Evolutionary conservation across 768 basidiomycete genomes (phyloP).

Genomic region (Dentipellis fragilis): DNA sequence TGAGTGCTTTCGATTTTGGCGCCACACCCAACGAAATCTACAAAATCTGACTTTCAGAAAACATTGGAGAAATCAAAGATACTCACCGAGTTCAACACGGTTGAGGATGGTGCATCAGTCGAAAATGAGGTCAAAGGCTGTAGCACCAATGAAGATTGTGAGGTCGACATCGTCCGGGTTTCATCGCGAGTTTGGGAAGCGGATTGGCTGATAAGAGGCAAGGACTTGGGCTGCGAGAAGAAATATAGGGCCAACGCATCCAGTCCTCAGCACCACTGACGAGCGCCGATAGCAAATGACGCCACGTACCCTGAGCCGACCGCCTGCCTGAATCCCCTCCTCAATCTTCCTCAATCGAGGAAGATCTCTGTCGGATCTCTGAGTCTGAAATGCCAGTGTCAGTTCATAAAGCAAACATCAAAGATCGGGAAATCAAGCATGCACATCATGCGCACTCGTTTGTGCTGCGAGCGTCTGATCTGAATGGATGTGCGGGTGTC

Average conservation of each 20-base stretch:
- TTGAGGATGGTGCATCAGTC: not conserved
- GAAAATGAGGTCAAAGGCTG: not conserved
- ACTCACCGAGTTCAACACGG: not conserved
- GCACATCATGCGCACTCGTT: too few species aligned
- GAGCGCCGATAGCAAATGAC: not conserved
- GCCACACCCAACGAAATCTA: not conserved
- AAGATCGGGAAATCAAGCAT: not conserved
- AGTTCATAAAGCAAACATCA: not conserved
- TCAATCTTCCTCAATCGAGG: not conserved
- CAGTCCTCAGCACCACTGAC: not conserved
- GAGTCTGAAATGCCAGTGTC: not conserved
- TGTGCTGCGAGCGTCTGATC: too few species aligned
- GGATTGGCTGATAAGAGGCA: not conserved
- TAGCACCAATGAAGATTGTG: not conserved
- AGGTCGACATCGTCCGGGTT: not conserved
- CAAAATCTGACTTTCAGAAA: not conserved
- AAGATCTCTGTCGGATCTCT: not conserved
- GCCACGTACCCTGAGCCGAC: not conserved
- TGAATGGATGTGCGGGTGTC: too few species aligned
- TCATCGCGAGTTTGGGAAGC: not conserved
- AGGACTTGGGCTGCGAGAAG: not conserved
- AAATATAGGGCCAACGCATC: not conserved
- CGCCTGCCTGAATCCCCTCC: not conserved
- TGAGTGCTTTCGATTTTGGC: not conserved
- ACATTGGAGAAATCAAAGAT: not conserved